Evolutionary conservation across 768 basidiomycete species (phyloP).

Genomic region (Russula vinacea): DNA sequence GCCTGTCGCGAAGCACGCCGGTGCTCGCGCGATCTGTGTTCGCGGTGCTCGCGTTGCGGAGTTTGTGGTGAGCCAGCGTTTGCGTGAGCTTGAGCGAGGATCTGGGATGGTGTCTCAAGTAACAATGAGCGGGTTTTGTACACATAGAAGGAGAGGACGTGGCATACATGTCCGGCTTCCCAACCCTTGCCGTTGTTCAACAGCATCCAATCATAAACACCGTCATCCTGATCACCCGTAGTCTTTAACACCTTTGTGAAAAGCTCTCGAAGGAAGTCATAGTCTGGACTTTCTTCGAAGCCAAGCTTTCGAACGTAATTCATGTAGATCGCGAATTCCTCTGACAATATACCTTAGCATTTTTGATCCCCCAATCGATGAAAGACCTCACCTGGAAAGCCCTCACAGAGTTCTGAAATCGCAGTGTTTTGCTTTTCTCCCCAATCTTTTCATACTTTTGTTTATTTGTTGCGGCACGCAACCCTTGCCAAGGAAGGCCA

Average conservation of each 20-base stretch:
- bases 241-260: conserved; percentile 91
- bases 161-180: conserved; percentile 81
- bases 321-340: conserved; percentile 98
- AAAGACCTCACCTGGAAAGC: conserved; percentile 78
- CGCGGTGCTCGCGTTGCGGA: conserved; percentile 54
- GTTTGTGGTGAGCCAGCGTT: conserved; percentile 54
- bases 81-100: conserved; percentile 52
- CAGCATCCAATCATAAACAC: conserved; percentile 94
- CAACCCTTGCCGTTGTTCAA: conserved; percentile 93
- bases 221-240: conserved; percentile 84
- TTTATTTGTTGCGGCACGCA: conserved; percentile 97
- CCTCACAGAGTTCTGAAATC: conserved; percentile 91
- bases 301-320: conserved; percentile 98
- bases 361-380: neutral
- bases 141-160: conserved; percentile 13
- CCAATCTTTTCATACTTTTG: conserved; percentile 99
- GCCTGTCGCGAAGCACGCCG: conserved; percentile 53
- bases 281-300: conserved; percentile 96
- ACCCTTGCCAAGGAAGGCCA: conserved; percentile 95
- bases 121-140: conserved; percentile 2
- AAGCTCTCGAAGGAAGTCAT: conserved; percentile 94
- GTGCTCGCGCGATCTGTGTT: conserved; percentile 45
- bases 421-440: conserved; percentile 95
- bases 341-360: conserved; percentile 41
- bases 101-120: conserved; percentile 43